Percentiles rank a stretch among this genome's conserved stretches.
These are phyloP conservation scores for Cardiospermum halicacabum DNA, from an alignment of 345 rosid genomes.

Conservation along the genomic window DNA sequence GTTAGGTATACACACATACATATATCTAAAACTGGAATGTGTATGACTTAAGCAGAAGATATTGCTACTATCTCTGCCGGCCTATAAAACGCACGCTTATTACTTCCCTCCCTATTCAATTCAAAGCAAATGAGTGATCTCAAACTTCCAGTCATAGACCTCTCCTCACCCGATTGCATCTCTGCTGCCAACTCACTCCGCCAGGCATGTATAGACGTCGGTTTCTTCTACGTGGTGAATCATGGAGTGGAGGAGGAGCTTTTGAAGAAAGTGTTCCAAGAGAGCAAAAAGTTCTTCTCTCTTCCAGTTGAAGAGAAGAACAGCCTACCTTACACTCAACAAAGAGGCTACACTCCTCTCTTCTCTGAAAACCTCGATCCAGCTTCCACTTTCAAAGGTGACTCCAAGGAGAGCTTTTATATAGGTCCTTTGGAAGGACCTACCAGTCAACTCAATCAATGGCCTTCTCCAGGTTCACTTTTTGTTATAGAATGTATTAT, in stretches of 20 bases:
- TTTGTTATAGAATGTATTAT: background rate
- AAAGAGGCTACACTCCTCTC: slow-evolving; percentile 62
- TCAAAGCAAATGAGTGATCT: no score
- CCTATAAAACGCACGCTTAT: no score
- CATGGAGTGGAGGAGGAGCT: slow-evolving; percentile 69
- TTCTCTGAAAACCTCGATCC: slow-evolving; percentile 49
- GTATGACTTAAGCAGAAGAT: no score
- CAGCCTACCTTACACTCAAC: slow-evolving; percentile 33
- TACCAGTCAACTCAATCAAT: slow-evolving; percentile 43
- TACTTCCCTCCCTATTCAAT: no score
- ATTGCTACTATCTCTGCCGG: no score
- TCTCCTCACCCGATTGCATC: slow-evolving; percentile 38
- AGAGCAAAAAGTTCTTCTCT: slow-evolving; percentile 61
- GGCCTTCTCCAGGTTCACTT: slow-evolving; percentile 65
- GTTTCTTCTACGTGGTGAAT: slow-evolving; percentile 83
- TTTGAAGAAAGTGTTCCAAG: slow-evolving; percentile 32
- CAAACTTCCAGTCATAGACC: slow-evolving; percentile 45
- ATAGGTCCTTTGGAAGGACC: slow-evolving; percentile 53
- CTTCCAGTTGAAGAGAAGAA: slow-evolving; percentile 58
- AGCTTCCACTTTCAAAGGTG: slow-evolving; percentile 41
- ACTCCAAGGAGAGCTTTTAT: slow-evolving; percentile 64
- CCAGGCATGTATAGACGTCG: slow-evolving; percentile 70
- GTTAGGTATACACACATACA: no score
- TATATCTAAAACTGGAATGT: no score
- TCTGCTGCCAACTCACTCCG: slow-evolving; percentile 41